Percentiles rank a stretch among this genome's conserved stretches.
These are phyloP conservation scores for Ochromonas danica DNA, from an alignment of 108 stramenopile genomes.

Conservation along the genomic window DNA sequence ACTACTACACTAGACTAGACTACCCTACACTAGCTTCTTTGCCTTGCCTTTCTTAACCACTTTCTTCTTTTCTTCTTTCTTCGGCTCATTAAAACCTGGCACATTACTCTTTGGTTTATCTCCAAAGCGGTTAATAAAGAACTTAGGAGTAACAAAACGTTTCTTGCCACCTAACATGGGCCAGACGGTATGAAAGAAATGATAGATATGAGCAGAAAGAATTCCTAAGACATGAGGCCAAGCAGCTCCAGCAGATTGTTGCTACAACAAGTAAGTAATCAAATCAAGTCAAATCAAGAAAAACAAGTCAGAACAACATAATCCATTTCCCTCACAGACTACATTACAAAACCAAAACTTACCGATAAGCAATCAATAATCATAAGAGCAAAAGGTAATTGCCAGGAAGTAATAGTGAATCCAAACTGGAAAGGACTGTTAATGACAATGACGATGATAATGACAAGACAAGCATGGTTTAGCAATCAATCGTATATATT, in stretches of 20 bases:
- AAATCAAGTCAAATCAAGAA: no score
- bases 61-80: no score
- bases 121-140: not conserved
- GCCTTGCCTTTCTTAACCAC: no score
- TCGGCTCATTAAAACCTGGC: not conserved
- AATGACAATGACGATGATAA: no score
- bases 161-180: not conserved
- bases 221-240: constrained; percentile 34
- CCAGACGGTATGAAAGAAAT: constrained; percentile 7
- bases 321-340: no score
- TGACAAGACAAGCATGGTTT: no score
- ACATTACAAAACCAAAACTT: no score
- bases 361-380: constrained; percentile 34
- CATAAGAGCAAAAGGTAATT: constrained; percentile 33
- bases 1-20: no score
- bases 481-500: no score
- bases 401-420: constrained; percentile 30
- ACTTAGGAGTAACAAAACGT: not conserved
- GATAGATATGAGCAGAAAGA: constrained; percentile 22
- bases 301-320: no score
- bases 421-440: constrained; percentile 39
- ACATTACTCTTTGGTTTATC: not conserved
- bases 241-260: constrained; percentile 20
- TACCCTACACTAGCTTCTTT: no score
- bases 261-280: not conserved